Conservation (phyloP, 1,284 basidiomycete genomes). For the Cryptococcus sp. region DNA sequence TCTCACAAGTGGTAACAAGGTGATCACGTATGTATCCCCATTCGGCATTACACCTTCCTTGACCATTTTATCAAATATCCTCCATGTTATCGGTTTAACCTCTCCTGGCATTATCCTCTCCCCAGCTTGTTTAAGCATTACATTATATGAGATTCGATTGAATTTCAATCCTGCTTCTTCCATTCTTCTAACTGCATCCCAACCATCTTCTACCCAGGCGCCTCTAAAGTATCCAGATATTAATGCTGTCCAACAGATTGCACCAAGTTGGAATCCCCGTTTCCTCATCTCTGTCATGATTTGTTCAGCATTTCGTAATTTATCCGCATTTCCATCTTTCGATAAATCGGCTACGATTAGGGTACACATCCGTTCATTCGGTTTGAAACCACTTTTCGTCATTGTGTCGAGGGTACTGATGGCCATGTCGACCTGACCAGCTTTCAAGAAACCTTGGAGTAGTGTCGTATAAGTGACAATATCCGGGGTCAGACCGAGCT, state of each 20-base stretch:
- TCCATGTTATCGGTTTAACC: background rate
- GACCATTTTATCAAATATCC: constrained; percentile 64
- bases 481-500: constrained; percentile 58
- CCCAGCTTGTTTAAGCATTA: constrained; percentile 63
- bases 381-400: constrained; percentile 64
- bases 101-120: constrained; percentile 21
- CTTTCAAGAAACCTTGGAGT: constrained; percentile 65
- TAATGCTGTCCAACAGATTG: constrained; percentile 48
- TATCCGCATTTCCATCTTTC: constrained; percentile 53
- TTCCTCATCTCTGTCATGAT: constrained; percentile 67
- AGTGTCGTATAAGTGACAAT: constrained; percentile 75
- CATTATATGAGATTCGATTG: constrained; percentile 65
- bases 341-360: constrained; percentile 70
- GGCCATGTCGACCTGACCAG: constrained; percentile 62
- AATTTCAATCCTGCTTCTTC: constrained; percentile 54
- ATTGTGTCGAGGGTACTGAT: constrained; percentile 62
- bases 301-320: constrained; percentile 60
- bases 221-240: constrained; percentile 43
- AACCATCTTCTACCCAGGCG: constrained; percentile 38
- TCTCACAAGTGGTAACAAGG: constrained; percentile 59
- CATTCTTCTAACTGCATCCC: constrained; percentile 60
- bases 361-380: constrained; percentile 67
- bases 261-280: constrained; percentile 36
- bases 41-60: constrained; percentile 53
- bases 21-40: constrained; percentile 67